Evolutionary conservation across 169 alveolate genomes (phyloP).

Genomic region (Plasmodium reichenowi): DNA sequence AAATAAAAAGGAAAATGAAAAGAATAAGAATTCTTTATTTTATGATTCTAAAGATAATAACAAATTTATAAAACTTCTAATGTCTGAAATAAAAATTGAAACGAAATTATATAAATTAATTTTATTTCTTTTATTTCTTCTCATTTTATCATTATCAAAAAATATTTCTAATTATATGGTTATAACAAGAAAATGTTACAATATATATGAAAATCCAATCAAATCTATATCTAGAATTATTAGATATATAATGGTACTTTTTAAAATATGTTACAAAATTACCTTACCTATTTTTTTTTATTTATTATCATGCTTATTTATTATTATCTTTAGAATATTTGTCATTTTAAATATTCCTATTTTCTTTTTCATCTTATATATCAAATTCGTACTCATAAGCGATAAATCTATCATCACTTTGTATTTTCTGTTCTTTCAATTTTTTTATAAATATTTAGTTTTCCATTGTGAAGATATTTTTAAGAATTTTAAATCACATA

Average conservation of each 20-base stretch:
- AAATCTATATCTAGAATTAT: slow-evolving; percentile 62
- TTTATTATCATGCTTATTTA: slow-evolving; percentile 42
- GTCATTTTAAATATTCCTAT: slow-evolving; percentile 63
- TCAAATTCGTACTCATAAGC: slow-evolving; percentile 36
- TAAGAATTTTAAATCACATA: slow-evolving; percentile 25
- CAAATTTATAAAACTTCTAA: slow-evolving; percentile 56
- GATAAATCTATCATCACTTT: slow-evolving; percentile 24
- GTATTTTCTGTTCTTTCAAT: slow-evolving; percentile 19
- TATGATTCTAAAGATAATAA: slow-evolving; percentile 36
- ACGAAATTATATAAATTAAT: slow-evolving; percentile 54
- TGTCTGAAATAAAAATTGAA: slow-evolving; percentile 71
- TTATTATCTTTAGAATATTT: slow-evolving; percentile 28
- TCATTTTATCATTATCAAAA: slow-evolving; percentile 52
- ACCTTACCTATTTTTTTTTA: slow-evolving; percentile 38
- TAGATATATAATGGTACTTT: slow-evolving; percentile 26
- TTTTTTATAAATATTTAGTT: slow-evolving; percentile 48
- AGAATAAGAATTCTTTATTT: slow-evolving; percentile 10
- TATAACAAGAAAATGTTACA: slow-evolving; percentile 75
- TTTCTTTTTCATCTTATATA: slow-evolving; percentile 30
- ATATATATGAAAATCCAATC: slow-evolving; percentile 66
- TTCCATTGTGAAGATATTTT: slow-evolving; percentile 34
- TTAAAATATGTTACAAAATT: slow-evolving; percentile 61
- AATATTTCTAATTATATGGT: slow-evolving; percentile 53
- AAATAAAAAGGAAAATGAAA: slow-evolving; percentile 13
- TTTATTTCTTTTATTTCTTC: slow-evolving; percentile 36